Percentiles rank a stretch among this genome's conserved stretches.
Evolutionary conservation across 441 rosid genomes (phyloP).

Genomic region (Populus hybrid): DNA sequence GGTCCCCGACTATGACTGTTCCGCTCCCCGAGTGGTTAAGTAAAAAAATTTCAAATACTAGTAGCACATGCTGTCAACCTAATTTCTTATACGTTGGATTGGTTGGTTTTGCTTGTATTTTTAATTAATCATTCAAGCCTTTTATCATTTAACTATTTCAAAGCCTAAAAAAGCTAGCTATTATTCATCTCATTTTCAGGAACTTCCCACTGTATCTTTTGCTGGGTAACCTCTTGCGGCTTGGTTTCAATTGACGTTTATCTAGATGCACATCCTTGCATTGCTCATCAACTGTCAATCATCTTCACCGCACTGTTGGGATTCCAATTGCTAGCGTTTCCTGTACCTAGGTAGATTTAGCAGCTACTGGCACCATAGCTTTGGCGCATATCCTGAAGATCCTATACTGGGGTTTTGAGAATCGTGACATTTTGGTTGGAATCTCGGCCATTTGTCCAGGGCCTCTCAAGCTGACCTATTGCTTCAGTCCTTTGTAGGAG

Average conservation of each 20-base stretch:
- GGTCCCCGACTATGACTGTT: slow-evolving; percentile 92
- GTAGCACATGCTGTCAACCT: background rate
- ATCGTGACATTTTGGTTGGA: slow-evolving; percentile 85
- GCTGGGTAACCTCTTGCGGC: slow-evolving; percentile 76
- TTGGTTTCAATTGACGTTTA: slow-evolving; percentile 66
- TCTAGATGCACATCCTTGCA: slow-evolving; percentile 74
- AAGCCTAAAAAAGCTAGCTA: background rate
- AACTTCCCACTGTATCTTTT: slow-evolving; percentile 85
- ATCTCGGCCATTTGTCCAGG: slow-evolving; percentile 77
- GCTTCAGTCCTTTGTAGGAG: slow-evolving; percentile 78
- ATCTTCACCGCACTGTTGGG: slow-evolving; percentile 56
- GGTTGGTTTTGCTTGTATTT: background rate
- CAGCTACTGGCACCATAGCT: slow-evolving; percentile 62
- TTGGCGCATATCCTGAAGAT: slow-evolving; percentile 84
- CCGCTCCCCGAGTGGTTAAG: slow-evolving; percentile 81
- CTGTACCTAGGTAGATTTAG: slow-evolving; percentile 75
- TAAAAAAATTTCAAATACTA: background rate
- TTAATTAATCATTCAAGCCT: slow-evolving; percentile 3
- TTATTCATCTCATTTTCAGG: slow-evolving; percentile 46
- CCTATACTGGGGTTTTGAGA: slow-evolving; percentile 95
- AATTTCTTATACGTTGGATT: background rate
- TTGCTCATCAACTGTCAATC: slow-evolving; percentile 47
- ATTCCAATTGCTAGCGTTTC: slow-evolving; percentile 70
- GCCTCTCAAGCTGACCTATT: slow-evolving; percentile 74
- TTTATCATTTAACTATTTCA: background rate